phyloP scores from a whole-genome alignment of 2,329 filamentous ascomycete species.

The Penicillium griseofulvum region DNA sequence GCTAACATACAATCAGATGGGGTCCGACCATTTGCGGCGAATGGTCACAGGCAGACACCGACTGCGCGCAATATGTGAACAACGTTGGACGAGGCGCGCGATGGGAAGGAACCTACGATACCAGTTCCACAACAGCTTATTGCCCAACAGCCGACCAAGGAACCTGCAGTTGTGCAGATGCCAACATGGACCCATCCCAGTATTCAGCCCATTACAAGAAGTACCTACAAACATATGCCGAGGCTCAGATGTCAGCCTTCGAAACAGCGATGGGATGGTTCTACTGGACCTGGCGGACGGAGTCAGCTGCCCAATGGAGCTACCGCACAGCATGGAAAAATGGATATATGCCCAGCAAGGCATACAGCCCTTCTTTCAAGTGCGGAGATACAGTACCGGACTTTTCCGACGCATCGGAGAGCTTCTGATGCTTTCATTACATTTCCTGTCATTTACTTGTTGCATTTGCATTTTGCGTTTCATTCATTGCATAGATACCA shows the following conservation, averaged over 20 bases:
- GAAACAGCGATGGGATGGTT: conserved; percentile 96
- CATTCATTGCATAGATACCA: conserved; percentile 6
- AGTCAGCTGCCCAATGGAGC: conserved; percentile 84
- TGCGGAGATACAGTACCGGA: conserved; percentile 54
- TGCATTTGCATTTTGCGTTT: conserved; percentile 5
- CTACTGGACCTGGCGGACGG: conserved; percentile 98
- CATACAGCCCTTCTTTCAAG: conserved; percentile 68
- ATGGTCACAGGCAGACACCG: conserved; percentile 96
- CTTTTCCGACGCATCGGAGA: conserved; percentile 45
- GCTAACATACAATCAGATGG: conserved; percentile 51
- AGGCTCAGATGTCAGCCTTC: conserved; percentile 94
- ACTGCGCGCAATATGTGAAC: conserved; percentile 83
- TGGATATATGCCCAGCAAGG: conserved; percentile 73
- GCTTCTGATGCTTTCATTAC: conserved; percentile 33
- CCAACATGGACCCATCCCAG: conserved; percentile 68
- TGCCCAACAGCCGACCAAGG: conserved; percentile 65
- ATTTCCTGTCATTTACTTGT: conserved; percentile 6
- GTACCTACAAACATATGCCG: conserved; percentile 84
- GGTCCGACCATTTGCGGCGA: conserved; percentile 93
- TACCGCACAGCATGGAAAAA: conserved; percentile 62
- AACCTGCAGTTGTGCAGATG: conserved; percentile 68
- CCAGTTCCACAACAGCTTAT: conserved; percentile 67
- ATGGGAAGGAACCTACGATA: conserved; percentile 79
- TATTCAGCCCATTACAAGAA: conserved; percentile 77
- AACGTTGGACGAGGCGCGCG: conserved; percentile 84